A percentile compares a stretch with the other conserved stretches of the same genome.
Evolutionary conservation across 768 basidiomycete species (phyloP).

Genomic region (Podaxis mareebaensis): DNA sequence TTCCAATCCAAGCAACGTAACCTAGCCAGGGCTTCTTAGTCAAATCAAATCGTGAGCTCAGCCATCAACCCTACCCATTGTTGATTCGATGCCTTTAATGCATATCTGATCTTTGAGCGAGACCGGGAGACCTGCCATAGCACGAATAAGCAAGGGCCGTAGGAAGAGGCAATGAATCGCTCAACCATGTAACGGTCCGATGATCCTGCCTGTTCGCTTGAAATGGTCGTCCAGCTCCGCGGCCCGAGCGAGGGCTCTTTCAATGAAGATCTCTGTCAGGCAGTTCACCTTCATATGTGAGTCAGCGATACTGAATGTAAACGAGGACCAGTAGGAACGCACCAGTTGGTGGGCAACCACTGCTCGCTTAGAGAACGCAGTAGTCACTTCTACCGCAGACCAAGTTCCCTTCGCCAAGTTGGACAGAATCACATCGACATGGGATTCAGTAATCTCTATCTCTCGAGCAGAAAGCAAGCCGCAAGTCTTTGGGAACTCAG

Average conservation of each 20-base stretch:
- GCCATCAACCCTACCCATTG: constrained; percentile 48
- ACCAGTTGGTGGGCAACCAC: constrained; percentile 80
- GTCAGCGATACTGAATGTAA: not conserved
- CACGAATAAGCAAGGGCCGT: not conserved
- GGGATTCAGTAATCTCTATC: constrained; percentile 43
- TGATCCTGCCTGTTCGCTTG: constrained; percentile 57
- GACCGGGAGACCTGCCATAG: constrained; percentile 50
- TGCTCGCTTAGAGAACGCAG: constrained; percentile 76
- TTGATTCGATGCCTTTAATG: constrained; percentile 68
- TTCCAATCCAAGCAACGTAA: constrained; percentile 73
- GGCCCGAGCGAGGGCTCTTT: constrained; percentile 66
- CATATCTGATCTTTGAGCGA: constrained; percentile 76
- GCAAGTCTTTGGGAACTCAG: constrained; percentile 51
- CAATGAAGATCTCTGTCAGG: constrained; percentile 81
- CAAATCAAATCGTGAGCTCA: not conserved
- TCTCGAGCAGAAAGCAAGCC: constrained; percentile 58
- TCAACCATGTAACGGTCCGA: constrained; percentile 72
- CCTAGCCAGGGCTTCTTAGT: constrained; percentile 34
- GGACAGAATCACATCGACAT: constrained; percentile 45
- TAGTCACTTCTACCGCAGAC: constrained; percentile 69
- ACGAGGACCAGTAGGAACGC: constrained; percentile 21
- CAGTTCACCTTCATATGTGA: constrained; percentile 63
- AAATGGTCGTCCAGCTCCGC: constrained; percentile 64
- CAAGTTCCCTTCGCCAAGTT: constrained; percentile 55
- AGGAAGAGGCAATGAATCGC: constrained; percentile 12